These are phyloP conservation scores for Epichloe uncinata DNA, from an alignment of 2,329 filamentous ascomycete species.

Conservation along the genomic window DNA sequence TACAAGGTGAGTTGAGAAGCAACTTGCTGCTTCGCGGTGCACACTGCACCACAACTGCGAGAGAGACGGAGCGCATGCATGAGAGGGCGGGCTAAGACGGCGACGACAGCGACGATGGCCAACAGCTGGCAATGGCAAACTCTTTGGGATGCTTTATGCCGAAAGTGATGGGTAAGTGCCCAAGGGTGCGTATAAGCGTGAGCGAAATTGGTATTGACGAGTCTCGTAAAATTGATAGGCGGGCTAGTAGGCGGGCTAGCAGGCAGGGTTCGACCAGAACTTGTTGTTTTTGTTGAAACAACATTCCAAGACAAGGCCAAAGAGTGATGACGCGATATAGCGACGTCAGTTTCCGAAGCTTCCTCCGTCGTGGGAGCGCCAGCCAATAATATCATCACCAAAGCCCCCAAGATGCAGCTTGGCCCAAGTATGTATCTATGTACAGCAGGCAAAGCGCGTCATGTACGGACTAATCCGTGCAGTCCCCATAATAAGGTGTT, in stretches of 20 bases:
- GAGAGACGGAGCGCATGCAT: neutral
- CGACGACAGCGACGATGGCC: neutral
- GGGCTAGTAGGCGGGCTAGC: too few species aligned
- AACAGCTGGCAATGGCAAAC: neutral
- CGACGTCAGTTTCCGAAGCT: neutral
- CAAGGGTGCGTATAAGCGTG: neutral
- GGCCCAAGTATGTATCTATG: neutral
- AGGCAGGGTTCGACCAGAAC: neutral
- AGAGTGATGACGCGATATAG: neutral
- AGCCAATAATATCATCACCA: slow-evolving; percentile 1
- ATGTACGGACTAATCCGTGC: neutral
- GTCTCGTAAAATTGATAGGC: neutral
- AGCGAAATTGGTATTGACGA: neutral
- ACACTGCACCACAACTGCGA: neutral
- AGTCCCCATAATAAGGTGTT: too few species aligned
- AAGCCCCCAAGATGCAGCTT: neutral
- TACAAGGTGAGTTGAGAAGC: neutral
- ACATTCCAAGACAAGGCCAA: neutral
- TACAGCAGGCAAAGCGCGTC: neutral
- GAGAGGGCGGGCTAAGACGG: neutral
- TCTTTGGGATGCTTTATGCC: neutral
- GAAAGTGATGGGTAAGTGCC: neutral
- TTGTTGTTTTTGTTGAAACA: neutral
- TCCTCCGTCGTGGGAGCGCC: neutral
- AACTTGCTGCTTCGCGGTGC: neutral